Conservation (phyloP, 441 rosid genomes). For the Flueggea neowawraea region DNA sequence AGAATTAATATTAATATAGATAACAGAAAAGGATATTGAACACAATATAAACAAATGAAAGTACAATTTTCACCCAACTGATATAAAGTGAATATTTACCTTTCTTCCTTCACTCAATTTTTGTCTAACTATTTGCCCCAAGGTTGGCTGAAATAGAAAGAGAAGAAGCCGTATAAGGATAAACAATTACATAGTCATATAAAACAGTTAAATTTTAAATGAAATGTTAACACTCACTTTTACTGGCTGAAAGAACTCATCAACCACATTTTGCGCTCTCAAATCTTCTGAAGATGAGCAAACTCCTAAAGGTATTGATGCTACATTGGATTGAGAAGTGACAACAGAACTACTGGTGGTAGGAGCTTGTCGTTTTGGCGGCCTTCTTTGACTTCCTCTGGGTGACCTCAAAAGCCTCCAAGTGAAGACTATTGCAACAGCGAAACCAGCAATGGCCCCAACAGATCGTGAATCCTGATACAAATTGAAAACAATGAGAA, state of each 20-base stretch:
- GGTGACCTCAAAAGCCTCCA: constrained; percentile 81
- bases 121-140: constrained; percentile 92
- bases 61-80: neutral
- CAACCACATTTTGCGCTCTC: constrained; percentile 64
- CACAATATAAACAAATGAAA: neutral
- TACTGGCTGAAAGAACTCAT: constrained; percentile 74
- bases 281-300: constrained; percentile 57
- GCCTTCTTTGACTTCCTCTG: constrained; percentile 57
- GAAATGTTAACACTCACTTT: constrained; percentile 33
- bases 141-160: constrained; percentile 56
- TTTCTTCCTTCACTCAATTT: constrained; percentile 95
- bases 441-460: constrained; percentile 95
- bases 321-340: constrained; percentile 40
- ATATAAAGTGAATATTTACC: constrained; percentile 35
- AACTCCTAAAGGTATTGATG: constrained; percentile 36
- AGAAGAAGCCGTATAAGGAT: constrained; percentile 6
- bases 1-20: too few relatives aligned
- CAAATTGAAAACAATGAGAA: constrained; percentile 15
- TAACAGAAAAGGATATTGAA: neutral
- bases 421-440: constrained; percentile 82
- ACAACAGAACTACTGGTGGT: constrained; percentile 40
- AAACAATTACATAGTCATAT: neutral
- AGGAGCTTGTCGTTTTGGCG: constrained; percentile 63
- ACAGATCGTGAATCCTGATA: constrained; percentile 77
- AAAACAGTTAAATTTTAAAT: neutral